Evolutionary conservation across 2,329 filamentous ascomycete genomes (phyloP).

Genomic region (Leptographium lundbergii): DNA sequence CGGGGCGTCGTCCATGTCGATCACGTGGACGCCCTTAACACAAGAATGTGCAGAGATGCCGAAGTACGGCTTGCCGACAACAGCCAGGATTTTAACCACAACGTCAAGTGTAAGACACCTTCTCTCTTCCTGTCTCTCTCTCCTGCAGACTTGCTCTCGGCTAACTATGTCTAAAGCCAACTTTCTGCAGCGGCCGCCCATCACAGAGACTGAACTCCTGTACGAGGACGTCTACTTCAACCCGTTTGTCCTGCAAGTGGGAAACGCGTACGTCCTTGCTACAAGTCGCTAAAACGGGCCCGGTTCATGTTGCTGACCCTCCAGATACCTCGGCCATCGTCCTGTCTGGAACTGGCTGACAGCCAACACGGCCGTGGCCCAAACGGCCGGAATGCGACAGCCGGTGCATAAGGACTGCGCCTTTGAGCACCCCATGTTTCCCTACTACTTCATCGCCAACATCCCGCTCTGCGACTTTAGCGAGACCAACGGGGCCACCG

Average conservation of each 20-base stretch:
- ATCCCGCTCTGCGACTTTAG: constrained; percentile 24
- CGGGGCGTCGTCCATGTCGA: constrained; percentile 12
- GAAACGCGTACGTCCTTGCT: constrained; percentile 20
- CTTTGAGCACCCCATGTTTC: constrained; percentile 22
- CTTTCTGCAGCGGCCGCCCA: constrained; percentile 24
- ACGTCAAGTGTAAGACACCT: constrained; percentile 13
- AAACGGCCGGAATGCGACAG: constrained; percentile 23
- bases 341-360: constrained; percentile 28
- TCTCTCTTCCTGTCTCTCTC: no score
- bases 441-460: constrained; percentile 27
- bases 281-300: background rate
- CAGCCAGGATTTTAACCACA: constrained; percentile 13
- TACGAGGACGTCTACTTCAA: constrained; percentile 29
- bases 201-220: constrained; percentile 19
- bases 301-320: background rate
- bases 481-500: constrained; percentile 22
- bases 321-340: constrained; percentile 25
- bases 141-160: background rate
- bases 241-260: constrained; percentile 25
- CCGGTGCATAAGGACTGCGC: constrained; percentile 25
- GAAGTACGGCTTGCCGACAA: constrained; percentile 10
- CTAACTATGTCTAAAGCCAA: constrained; percentile 14
- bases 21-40: constrained; percentile 12
- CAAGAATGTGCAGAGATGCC: constrained; percentile 12
- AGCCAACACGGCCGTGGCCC: constrained; percentile 24